These are phyloP conservation scores for Aspergillus bridgeri DNA, from an alignment of 495 filamentous ascomycete genomes.

Conservation along the genomic window DNA sequence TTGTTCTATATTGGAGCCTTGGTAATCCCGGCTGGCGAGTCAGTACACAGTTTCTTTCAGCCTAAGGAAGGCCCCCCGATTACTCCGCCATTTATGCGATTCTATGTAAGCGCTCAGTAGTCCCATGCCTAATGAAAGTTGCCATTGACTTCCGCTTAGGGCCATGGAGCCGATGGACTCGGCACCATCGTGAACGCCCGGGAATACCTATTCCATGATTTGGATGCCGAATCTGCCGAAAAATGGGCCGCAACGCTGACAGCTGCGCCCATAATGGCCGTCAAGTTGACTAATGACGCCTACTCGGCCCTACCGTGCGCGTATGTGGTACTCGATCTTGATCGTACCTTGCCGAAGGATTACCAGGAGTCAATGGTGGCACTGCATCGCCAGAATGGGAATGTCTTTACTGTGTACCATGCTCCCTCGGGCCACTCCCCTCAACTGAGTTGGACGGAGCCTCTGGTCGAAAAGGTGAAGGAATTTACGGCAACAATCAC, in stretches of 20 bases:
- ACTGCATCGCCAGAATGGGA: conserved; percentile 12
- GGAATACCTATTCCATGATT: conserved; percentile 25
- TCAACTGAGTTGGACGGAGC: conserved; percentile 26
- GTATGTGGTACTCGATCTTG: conserved; percentile 30
- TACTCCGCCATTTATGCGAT: conserved; percentile 17
- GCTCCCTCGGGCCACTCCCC: conserved; percentile 25
- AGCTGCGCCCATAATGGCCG: conserved; percentile 25
- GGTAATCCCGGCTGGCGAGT: conserved; percentile 29
- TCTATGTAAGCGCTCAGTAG: conserved; percentile 20
- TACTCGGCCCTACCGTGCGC: conserved; percentile 32
- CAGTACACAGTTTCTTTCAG: conserved; percentile 25
- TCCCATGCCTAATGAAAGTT: neutral
- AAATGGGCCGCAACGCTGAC: conserved; percentile 32
- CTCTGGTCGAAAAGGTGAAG: conserved; percentile 17
- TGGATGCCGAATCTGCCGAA: conserved; percentile 16
- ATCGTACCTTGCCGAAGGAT: conserved; percentile 19
- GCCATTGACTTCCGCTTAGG: conserved; percentile 12
- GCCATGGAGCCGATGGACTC: conserved; percentile 24
- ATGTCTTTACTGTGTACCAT: conserved; percentile 23
- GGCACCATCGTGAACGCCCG: conserved; percentile 16
- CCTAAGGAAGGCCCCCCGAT: conserved; percentile 24
- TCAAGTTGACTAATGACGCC: conserved; percentile 28
- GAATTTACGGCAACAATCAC: too few species aligned
- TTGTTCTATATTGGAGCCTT: conserved; percentile 33
- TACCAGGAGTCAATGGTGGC: conserved; percentile 32